Conservation (phyloP, 352 stramenopile species). For the Phytophthora nicotianae region DNA sequence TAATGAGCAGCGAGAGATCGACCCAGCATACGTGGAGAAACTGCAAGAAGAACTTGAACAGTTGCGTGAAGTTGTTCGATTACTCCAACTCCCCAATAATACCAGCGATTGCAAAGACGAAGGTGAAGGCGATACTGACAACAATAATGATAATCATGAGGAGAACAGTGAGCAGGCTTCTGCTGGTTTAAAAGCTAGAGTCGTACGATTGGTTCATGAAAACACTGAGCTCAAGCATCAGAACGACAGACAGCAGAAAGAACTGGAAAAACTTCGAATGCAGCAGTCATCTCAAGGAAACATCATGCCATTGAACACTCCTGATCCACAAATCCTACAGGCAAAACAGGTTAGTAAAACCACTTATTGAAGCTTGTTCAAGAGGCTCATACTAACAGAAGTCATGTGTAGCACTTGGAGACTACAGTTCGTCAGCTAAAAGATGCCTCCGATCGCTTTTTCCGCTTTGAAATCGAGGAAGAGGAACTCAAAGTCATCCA, state of each 20-base stretch:
- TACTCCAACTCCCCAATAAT: slow-evolving; percentile 37
- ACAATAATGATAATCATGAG: slow-evolving; percentile 35
- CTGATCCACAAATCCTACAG: slow-evolving; percentile 35
- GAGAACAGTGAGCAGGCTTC: slow-evolving; percentile 13
- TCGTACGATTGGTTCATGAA: slow-evolving; percentile 65
- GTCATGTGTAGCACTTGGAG: slow-evolving; percentile 59
- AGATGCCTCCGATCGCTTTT: slow-evolving; percentile 87
- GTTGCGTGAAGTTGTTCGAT: slow-evolving; percentile 66
- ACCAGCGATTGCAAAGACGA: slow-evolving; percentile 11
- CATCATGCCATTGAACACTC: neutral
- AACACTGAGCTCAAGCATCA: slow-evolving; percentile 72
- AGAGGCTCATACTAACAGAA: slow-evolving; percentile 4
- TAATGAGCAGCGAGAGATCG: slow-evolving; percentile 87
- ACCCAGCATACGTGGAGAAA: slow-evolving; percentile 88
- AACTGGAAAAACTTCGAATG: slow-evolving; percentile 53
- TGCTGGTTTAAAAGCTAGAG: slow-evolving; percentile 31
- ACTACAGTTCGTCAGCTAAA: slow-evolving; percentile 68
- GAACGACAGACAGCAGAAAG: slow-evolving; percentile 61
- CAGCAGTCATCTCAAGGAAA: slow-evolving; percentile 16
- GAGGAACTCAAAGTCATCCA: slow-evolving; percentile 88
- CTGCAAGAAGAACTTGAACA: slow-evolving; percentile 85
- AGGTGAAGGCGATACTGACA: slow-evolving; percentile 1
- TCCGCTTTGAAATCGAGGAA: slow-evolving; percentile 95
- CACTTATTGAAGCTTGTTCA: neutral
- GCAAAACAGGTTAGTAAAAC: slow-evolving; percentile 32